A percentile compares a stretch with the other conserved stretches of the same genome.
Conservation (phyloP, 179 eudicot genomes). For the Beta corolliflora region DNA sequence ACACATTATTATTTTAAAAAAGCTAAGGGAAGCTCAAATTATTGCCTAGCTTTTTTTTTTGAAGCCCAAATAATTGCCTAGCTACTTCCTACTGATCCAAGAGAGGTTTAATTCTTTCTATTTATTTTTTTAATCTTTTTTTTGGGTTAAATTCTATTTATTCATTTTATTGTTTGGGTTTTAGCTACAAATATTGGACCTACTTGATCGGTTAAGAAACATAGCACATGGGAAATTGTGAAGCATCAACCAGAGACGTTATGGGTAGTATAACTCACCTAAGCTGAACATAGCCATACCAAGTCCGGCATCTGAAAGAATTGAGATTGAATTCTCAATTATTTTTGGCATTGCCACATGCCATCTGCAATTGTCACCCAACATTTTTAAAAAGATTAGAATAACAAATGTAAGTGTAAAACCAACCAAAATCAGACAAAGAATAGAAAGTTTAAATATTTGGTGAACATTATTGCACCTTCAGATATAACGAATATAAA, state of each 20-base stretch:
- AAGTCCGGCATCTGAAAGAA: conserved; percentile 49
- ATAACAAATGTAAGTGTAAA: background rate
- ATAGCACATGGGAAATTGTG: conserved; percentile 31
- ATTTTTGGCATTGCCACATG: conserved; percentile 48
- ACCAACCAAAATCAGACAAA: background rate
- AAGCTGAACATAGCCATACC: conserved; percentile 59
- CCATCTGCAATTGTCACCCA: conserved; percentile 34
- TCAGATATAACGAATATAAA: no score
- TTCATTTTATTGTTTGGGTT: background rate
- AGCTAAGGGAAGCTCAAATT: background rate
- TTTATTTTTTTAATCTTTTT: background rate
- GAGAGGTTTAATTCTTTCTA: background rate
- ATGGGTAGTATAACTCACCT: conserved; percentile 30
- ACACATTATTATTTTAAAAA: background rate
- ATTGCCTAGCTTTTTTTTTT: background rate
- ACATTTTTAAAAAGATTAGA: background rate
- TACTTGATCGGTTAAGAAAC: conserved; percentile 19
- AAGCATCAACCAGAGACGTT: conserved; percentile 19
- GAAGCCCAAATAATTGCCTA: conserved; percentile 4
- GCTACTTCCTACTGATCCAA: background rate
- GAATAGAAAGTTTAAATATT: background rate
- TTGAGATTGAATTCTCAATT: conserved; percentile 37
- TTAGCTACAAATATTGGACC: conserved; percentile 12
- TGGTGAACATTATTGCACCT: no score
- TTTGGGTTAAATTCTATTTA: no score